A percentile compares a stretch with the other conserved stretches of the same genome.
These are phyloP conservation scores for Didymella arachidicola DNA, from an alignment of 2,329 filamentous ascomycete species.

Conservation along the genomic window DNA sequence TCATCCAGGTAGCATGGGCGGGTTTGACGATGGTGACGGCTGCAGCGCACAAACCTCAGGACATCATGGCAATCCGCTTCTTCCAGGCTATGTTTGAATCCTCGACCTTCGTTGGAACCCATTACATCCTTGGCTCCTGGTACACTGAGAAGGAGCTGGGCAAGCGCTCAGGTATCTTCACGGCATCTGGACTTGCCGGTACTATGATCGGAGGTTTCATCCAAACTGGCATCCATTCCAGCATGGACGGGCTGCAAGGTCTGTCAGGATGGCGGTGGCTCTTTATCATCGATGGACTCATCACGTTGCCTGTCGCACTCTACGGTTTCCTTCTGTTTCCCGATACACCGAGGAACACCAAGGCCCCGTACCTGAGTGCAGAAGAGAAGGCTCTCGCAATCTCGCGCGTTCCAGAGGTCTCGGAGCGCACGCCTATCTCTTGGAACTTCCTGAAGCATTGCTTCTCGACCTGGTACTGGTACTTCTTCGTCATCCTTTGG, in stretches of 20 bases:
- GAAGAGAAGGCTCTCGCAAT: conserved; percentile 55
- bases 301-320: conserved; percentile 64
- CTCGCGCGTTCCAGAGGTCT: conserved; percentile 55
- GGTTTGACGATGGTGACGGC: conserved; percentile 69
- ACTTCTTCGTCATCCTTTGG: conserved; percentile 72
- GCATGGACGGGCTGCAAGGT: conserved; percentile 57
- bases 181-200: conserved; percentile 65
- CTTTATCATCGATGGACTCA: conserved; percentile 59
- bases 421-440: conserved; percentile 56
- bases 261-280: conserved; percentile 64
- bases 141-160: conserved; percentile 68
- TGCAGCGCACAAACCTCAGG: conserved; percentile 58
- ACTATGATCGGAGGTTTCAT: conserved; percentile 70
- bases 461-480: conserved; percentile 69
- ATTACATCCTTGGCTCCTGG: conserved; percentile 69
- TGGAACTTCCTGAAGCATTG: conserved; percentile 63
- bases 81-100: conserved; percentile 64
- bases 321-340: conserved; percentile 62
- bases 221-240: conserved; percentile 60
- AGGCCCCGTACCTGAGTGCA: conserved; percentile 53
- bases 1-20: conserved; percentile 61
- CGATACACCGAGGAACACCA: conserved; percentile 54
- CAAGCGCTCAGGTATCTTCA: conserved; percentile 69
- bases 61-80: conserved; percentile 67
- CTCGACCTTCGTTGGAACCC: conserved; percentile 63